Base-by-base conservation (phyloP, 768 basidiomycete species). In the Tephrocybe sp. region DNA sequence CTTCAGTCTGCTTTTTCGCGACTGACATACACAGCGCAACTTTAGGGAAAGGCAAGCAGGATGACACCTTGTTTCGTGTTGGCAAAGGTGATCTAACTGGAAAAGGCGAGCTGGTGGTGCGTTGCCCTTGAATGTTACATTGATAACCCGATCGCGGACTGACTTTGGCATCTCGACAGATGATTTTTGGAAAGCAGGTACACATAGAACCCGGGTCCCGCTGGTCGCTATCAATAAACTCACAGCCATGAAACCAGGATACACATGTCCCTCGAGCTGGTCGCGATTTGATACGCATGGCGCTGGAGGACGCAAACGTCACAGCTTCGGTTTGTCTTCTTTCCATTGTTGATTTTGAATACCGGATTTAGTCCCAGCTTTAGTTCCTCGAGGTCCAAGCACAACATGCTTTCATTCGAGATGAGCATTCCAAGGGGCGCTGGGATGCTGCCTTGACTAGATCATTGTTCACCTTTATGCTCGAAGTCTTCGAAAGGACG, bases 101-200 rank as follows among this genome's bases (percentile, higher is more conserved):
- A 14, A 91, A 91, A 62, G 91, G 88, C 39, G 94, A 97, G 64
- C 69, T 97, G 11, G 85, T 91, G 58, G 90, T 90, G 69, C 51
- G 87, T 26, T 25, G 23, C 50, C 50, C 17, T 33, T 25, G 6
- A 32, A 15, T 20, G 40, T 30, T 20, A 3, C 34, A 36, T 17
- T 3, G 20, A 20, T 20, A 25, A 28, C 18, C 38, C 11, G 28
- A 30, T 11, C 3, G 17, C 34, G 18, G n/a, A 32, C 9, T 56
- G 24, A 51, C 21, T 45, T 12, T 23, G 34, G 15, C 34, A 36
- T 25, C 42, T 34, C 39, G 39, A 12, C 53, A 94, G 82, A 88
- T 97, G 88, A 93, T 98, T 46, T 98, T 98, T 62, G 96, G 96
- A 6, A 94, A 95, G 65, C 92, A 95, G 77, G 90, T 84, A 59